phyloP scores from a whole-genome alignment of 108 stramenopile genomes.

The Nitzschia sp. region DNA sequence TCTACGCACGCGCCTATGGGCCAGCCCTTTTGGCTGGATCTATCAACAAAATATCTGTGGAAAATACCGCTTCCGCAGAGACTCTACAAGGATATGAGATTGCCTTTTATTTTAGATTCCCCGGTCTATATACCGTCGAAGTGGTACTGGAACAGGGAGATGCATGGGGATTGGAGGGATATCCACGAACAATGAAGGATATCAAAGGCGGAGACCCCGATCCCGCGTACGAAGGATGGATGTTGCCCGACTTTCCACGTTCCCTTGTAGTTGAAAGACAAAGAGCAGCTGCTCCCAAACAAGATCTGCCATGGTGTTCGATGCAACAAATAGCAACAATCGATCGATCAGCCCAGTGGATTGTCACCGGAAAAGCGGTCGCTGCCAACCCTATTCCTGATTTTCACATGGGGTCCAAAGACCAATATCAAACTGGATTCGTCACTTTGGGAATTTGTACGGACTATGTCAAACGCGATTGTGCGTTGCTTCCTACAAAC shows the following conservation, averaged over 20 bases:
- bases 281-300: neutral
- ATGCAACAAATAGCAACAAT: neutral
- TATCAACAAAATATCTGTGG: neutral
- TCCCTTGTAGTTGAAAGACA: neutral
- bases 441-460: neutral
- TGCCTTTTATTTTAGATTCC: neutral
- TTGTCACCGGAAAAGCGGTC: neutral
- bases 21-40: neutral
- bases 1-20: neutral
- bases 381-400: neutral
- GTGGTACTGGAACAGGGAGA: conserved; percentile 1
- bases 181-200: neutral
- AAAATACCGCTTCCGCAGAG: neutral
- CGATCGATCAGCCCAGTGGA: neutral
- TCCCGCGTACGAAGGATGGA: conserved; percentile 6
- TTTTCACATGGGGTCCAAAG: neutral
- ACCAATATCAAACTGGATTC: neutral
- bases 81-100: neutral
- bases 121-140: neutral
- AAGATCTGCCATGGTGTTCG: neutral
- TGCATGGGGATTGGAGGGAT: neutral
- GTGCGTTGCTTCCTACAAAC: neutral
- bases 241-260: neutral
- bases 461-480: neutral
- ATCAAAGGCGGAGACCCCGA: neutral